A percentile compares a stretch with the other conserved stretches of the same genome.
Evolutionary conservation across 495 filamentous ascomycete species (phyloP).

Genomic region (Neurospora tetraspora): DNA sequence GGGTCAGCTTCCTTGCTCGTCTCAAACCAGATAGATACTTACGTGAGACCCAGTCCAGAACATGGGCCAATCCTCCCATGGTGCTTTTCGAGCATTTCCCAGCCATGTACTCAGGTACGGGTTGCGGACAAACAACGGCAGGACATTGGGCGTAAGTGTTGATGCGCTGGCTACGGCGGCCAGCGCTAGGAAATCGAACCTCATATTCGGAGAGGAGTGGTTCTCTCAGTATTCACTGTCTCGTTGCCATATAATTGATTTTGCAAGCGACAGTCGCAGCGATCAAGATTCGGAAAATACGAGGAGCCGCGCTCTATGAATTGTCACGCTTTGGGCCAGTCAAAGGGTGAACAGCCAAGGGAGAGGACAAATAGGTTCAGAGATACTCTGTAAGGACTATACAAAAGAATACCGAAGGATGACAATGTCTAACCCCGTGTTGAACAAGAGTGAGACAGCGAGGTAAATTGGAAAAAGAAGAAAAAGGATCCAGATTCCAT

Average conservation of each 20-base stretch:
- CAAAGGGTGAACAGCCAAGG: not conserved
- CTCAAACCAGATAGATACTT: not conserved
- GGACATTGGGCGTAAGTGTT: slow-evolving; percentile 62
- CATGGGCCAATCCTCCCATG: slow-evolving; percentile 92
- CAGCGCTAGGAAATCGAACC: slow-evolving; percentile 25
- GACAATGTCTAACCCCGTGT: not conserved
- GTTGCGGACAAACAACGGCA: slow-evolving; percentile 82
- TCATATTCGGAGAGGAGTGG: slow-evolving; percentile 14
- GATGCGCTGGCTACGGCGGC: slow-evolving; percentile 33
- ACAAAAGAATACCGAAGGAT: not conserved
- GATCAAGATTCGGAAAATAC: not conserved
- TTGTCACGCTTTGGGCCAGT: not conserved
- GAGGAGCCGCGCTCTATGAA: not conserved
- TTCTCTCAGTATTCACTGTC: not conserved
- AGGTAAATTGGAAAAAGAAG: not conserved
- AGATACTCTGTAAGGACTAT: too few relatives aligned
- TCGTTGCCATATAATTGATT: not conserved
- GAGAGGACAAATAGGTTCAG: too few relatives aligned
- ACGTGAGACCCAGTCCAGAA: slow-evolving; percentile 78
- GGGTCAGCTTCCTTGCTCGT: not conserved
- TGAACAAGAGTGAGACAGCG: not conserved
- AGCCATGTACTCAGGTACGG: slow-evolving; percentile 91
- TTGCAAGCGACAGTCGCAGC: not conserved
- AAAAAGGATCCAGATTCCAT: not conserved
- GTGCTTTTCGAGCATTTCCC: slow-evolving; percentile 61